Conservation (phyloP, 805 yeast species). For the Tetrapisispora taiwanensis region DNA sequence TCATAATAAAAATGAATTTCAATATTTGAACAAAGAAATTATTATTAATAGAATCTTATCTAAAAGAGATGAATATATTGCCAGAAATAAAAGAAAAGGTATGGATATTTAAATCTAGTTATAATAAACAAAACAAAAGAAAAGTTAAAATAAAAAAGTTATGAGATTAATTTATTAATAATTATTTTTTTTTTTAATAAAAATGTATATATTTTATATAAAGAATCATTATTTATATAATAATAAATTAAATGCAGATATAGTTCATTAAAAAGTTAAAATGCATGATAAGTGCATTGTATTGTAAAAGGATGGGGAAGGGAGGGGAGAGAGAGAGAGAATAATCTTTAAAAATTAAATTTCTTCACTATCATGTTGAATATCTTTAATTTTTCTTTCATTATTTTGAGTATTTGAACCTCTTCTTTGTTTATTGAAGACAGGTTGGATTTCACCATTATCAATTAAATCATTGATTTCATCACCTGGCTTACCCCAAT, state of each 20-base stretch:
- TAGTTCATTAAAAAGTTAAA: not conserved
- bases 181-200: too few relatives aligned
- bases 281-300: not conserved
- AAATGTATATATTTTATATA: too few relatives aligned
- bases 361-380: conserved; percentile 18
- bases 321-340: too few relatives aligned
- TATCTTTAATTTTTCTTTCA: conserved; percentile 32
- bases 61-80: conserved; percentile 63
- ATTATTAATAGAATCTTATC: conserved; percentile 67
- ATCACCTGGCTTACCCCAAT: conserved; percentile 81
- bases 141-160: not conserved
- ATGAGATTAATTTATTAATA: not conserved
- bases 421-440: conserved; percentile 38
- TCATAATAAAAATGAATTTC: conserved; percentile 1
- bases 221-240: not conserved
- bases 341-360: not conserved
- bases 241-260: not conserved
- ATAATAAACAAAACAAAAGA: not conserved
- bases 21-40: conserved; percentile 51
- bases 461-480: conserved; percentile 48
- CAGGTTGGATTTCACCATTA: conserved; percentile 44
- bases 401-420: conserved; percentile 40
- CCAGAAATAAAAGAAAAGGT: conserved; percentile 80
- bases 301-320: too few relatives aligned
- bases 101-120: conserved; percentile 29